Evolutionary conservation across 768 basidiomycete species (phyloP).

Genomic region (Termitomyces bulborhizus): DNA sequence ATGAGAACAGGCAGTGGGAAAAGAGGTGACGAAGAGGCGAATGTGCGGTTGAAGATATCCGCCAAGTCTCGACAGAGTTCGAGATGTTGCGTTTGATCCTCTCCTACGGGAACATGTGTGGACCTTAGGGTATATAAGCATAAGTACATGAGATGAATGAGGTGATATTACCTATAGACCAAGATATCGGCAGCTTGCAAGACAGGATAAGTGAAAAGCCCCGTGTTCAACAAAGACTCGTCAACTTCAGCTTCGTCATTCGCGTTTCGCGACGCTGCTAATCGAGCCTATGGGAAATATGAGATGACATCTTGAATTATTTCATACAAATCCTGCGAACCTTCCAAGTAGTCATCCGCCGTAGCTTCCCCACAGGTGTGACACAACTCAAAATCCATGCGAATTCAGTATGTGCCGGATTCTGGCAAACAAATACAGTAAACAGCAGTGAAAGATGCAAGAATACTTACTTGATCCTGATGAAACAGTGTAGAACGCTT

Average conservation of each 20-base stretch:
- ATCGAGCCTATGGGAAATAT: constrained; percentile 48
- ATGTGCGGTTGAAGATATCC: constrained; percentile 73
- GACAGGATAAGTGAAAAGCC: constrained; percentile 88
- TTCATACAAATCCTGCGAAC: constrained; percentile 28
- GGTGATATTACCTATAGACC: constrained; percentile 58
- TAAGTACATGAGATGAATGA: neutral
- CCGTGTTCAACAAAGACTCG: constrained; percentile 76
- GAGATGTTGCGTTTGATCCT: constrained; percentile 93
- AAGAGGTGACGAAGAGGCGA: constrained; percentile 35
- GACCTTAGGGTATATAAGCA: constrained; percentile 39
- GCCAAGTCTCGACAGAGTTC: constrained; percentile 85
- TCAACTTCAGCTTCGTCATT: constrained; percentile 72
- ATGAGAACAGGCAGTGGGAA: constrained; percentile 73
- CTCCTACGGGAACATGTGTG: constrained; percentile 93
- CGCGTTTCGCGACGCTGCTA: constrained; percentile 70
- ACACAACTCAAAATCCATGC: constrained; percentile 88
- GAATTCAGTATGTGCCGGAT: constrained; percentile 77
- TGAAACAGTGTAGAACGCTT: constrained; percentile 70
- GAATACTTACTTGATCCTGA: constrained; percentile 73
- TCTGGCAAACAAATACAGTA: constrained; percentile 34
- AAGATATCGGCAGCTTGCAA: constrained; percentile 93
- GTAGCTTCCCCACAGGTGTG: constrained; percentile 74
- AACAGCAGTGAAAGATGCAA: neutral
- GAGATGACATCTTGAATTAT: constrained; percentile 1
- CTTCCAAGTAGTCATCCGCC: constrained; percentile 97